Conservation (phyloP, 345 rosid species). For the Hevea brasiliensis region DNA sequence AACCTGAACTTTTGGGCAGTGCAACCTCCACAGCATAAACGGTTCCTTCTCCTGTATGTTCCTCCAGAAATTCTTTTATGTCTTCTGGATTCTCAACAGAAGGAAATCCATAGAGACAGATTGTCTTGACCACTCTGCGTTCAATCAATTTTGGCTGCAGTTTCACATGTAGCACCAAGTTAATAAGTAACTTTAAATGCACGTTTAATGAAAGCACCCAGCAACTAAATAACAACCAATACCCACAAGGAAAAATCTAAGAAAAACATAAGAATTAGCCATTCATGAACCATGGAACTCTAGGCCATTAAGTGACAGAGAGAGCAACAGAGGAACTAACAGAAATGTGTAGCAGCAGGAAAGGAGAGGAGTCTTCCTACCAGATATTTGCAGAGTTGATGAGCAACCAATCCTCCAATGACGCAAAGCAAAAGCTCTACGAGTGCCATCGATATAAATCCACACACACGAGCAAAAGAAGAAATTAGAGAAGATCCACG, state of each 20-base stretch:
- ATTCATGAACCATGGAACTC: too few relatives aligned
- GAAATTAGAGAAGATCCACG: too few relatives aligned
- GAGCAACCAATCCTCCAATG: neutral
- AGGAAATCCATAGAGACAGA: slow-evolving; percentile 23
- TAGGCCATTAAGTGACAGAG: too few relatives aligned
- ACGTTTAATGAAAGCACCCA: neutral
- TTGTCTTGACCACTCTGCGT: slow-evolving; percentile 23
- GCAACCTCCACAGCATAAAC: slow-evolving; percentile 15
- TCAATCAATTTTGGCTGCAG: slow-evolving; percentile 12
- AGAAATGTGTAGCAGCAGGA: neutral
- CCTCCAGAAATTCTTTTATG: slow-evolving; percentile 26
- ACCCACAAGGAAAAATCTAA: too few relatives aligned
- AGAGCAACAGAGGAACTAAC: neutral
- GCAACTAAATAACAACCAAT: too few relatives aligned
- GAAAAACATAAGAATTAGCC: too few relatives aligned
- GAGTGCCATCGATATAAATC: neutral
- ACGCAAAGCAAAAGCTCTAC: neutral
- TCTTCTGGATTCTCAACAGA: slow-evolving; percentile 2
- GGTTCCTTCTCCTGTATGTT: slow-evolving; percentile 10
- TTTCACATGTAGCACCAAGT: neutral
- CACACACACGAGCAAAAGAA: too few relatives aligned
- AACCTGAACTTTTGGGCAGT: slow-evolving; percentile 9
- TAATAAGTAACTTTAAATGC: neutral
- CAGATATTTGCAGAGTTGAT: neutral
- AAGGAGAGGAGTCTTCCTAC: too few relatives aligned